A percentile compares a stretch with the other conserved stretches of the same genome.
phyloP scores from a whole-genome alignment of 1,139 yeast genomes.

The Suhomyces choctaworum region DNA sequence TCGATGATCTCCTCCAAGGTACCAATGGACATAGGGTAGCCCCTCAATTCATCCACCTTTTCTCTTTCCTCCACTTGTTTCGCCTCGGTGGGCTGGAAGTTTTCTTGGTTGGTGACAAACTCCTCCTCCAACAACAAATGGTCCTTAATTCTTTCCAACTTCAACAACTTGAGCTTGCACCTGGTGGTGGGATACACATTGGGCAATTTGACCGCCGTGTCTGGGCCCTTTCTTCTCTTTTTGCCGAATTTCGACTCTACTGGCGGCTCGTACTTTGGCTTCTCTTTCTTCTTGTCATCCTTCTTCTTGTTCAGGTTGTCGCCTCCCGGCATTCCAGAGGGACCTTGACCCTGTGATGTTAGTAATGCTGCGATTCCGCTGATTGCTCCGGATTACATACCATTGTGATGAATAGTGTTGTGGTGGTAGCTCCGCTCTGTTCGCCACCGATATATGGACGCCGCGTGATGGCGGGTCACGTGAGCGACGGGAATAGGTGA shows the following conservation, averaged over 20 bases:
- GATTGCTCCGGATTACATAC: constrained; percentile 9
- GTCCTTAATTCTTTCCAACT: constrained; percentile 95
- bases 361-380: constrained; percentile 8
- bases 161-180: constrained; percentile 84
- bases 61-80: constrained; percentile 95
- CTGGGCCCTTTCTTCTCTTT: constrained; percentile 91
- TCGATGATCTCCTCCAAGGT: constrained; percentile 95
- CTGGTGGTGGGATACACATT: constrained; percentile 89
- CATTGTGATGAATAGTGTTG: constrained; percentile 8
- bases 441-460: constrained; percentile 14
- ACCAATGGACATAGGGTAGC: constrained; percentile 96
- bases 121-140: constrained; percentile 94
- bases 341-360: constrained; percentile 67
- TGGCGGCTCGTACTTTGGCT: constrained; percentile 97
- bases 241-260: constrained; percentile 92
- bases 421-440: constrained; percentile 1
- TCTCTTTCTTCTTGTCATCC: constrained; percentile 76
- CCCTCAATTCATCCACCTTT: constrained; percentile 92
- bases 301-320: constrained; percentile 61
- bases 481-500: no score
- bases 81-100: constrained; percentile 93
- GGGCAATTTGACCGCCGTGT: constrained; percentile 81
- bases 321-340: constrained; percentile 71
- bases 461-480: constrained; percentile 7
- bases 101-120: constrained; percentile 92